Conservation (phyloP, 164 flowering plant genomes). For the Cinnamomum micranthum region DNA sequence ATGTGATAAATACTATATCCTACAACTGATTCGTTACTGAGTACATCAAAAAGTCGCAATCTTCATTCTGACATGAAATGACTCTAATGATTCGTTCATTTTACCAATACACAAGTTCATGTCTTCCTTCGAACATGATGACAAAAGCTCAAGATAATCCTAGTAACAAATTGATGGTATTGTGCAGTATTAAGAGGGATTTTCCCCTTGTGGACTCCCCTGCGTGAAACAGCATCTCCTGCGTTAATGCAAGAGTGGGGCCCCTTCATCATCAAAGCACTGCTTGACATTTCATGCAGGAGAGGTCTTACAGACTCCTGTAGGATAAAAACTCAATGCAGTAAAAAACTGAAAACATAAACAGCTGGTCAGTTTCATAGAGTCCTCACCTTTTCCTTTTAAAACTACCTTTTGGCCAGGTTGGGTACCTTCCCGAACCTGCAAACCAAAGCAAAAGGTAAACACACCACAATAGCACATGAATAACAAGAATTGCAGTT, state of each 20-base stretch:
- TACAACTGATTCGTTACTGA: neutral
- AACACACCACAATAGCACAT: neutral
- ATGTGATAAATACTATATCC: neutral
- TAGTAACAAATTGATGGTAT: neutral
- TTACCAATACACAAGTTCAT: neutral
- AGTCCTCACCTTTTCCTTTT: conserved; percentile 69
- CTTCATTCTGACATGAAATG: neutral
- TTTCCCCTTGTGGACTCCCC: no score
- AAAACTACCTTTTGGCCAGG: conserved; percentile 96
- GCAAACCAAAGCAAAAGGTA: conserved; percentile 19
- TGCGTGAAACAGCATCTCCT: no score
- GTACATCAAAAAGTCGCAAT: neutral
- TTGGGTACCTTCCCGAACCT: conserved; percentile 95
- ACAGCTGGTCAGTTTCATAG: neutral
- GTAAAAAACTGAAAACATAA: neutral
- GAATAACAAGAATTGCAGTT: neutral
- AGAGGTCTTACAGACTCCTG: no score
- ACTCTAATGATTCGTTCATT: neutral
- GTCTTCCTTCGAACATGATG: neutral
- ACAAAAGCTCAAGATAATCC: neutral
- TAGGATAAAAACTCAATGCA: neutral
- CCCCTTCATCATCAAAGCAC: no score
- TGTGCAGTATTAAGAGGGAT: neutral
- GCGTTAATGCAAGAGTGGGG: no score
- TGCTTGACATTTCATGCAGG: no score